Base-by-base conservation (phyloP, 495 filamentous ascomycete genomes). In the Hyphodiscus hymeniophilus region DNA sequence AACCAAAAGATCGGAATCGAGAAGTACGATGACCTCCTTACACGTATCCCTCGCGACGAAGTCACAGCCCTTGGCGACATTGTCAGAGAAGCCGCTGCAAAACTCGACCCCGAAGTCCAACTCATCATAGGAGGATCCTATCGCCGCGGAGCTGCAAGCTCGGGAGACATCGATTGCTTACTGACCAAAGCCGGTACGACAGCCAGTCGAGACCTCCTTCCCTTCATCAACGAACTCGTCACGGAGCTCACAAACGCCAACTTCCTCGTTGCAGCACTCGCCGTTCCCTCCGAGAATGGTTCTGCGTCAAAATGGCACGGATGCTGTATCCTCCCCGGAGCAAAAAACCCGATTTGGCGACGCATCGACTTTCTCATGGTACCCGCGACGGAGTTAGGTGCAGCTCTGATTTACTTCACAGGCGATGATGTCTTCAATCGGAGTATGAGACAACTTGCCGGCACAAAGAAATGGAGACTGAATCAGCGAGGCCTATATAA, bases 381-480 rank as follows among this genome's bases (percentile, higher is more conserved):
- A 11, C 89, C 89, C 0, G 78, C 81, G 51, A 70, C 74, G 0
- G 81, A 95, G 65, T 69, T 90, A 33, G 92, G 92, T 2, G 92
- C 92, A 0, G 90, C 92, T 1, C 60, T 96, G 58, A 76, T 98
- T 42, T 98, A 98, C 58, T 98, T 96, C 55, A 96, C 92, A 0
- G 92, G 92, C 1, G 94, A 95, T 56, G 90, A 95, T 58, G 89
- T 96, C 41, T 98, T 98, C 68, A 98, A 98, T 57, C 73, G 91
- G 23, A 92, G 86, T 47, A 76, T 96, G 64, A 65, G 92, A 53
- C 64, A 96, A 10, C 67, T 96, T 39, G 87, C 89, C 20, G 81
- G 80, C 24, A 90, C 79, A 70, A 92, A 88, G 61, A 80, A 81
- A 0, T 90, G 94, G 83, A 68, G 84, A 46, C 58, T 98, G 28